A percentile compares a stretch with the other conserved stretches of the same genome.
Evolutionary conservation across 352 stramenopile genomes (phyloP).

Genomic region (Pythium oligandrum): DNA sequence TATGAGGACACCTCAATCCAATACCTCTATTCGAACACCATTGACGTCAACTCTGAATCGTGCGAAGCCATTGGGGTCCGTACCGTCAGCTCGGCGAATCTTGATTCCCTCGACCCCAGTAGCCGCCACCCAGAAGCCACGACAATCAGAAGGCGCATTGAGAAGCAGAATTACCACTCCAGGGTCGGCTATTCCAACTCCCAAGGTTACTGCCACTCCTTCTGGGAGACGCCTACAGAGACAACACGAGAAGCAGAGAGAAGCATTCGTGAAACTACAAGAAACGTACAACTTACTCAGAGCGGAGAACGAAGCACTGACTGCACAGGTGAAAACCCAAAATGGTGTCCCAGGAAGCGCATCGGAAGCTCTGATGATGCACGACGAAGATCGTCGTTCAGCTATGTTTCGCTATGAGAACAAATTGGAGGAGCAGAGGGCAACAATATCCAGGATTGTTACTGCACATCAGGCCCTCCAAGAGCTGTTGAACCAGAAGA

Average conservation of each 20-base stretch:
- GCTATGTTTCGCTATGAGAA: constrained; percentile 3
- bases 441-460: constrained; percentile 13
- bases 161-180: constrained; percentile 19
- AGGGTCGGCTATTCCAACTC: neutral
- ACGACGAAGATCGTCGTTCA: constrained; percentile 17
- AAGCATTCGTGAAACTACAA: constrained; percentile 19
- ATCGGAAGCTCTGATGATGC: constrained; percentile 18
- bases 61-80: constrained; percentile 1
- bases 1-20: constrained; percentile 6
- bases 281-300: constrained; percentile 13
- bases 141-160: constrained; percentile 1
- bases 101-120: constrained; percentile 25
- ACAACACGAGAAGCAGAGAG: constrained; percentile 2
- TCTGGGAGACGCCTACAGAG: constrained; percentile 6
- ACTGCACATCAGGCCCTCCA: constrained; percentile 12
- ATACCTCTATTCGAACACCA: constrained; percentile 10
- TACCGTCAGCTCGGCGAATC: constrained; percentile 13
- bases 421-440: constrained; percentile 18
- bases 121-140: constrained; percentile 19
- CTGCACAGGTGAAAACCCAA: constrained; percentile 12
- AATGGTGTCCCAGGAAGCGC: no score
- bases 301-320: constrained; percentile 22
- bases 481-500: constrained; percentile 1
- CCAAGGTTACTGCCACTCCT: constrained; percentile 1
- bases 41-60: constrained; percentile 6